Conservation (phyloP, 306 rosid genomes). For the Alnus glutinosa region DNA sequence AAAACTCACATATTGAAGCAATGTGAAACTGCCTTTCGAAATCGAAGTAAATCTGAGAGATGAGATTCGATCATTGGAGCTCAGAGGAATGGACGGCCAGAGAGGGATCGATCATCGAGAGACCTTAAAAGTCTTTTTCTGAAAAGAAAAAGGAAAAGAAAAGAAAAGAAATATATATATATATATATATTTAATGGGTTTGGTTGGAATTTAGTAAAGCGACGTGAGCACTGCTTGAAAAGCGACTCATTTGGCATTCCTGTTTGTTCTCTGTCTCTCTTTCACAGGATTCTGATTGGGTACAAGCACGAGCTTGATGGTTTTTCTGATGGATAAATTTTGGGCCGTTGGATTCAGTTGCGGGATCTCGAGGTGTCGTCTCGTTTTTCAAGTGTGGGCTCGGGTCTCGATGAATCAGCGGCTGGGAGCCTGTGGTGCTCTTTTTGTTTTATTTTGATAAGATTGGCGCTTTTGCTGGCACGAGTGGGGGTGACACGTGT, state of each 20-base stretch:
- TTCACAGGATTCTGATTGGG: neutral
- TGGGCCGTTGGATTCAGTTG: neutral
- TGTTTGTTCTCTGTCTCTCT: neutral
- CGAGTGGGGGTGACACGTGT: neutral
- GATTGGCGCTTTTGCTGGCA: neutral
- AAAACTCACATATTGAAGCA: neutral
- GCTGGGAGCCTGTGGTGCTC: neutral
- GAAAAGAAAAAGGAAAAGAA: no score
- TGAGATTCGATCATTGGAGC: conserved; percentile 7
- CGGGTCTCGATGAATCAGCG: neutral
- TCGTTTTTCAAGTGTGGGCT: neutral
- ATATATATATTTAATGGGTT: conserved; percentile 27
- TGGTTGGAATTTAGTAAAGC: conserved; percentile 49
- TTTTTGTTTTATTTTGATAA: neutral
- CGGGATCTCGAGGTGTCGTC: neutral
- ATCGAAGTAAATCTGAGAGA: conserved; percentile 22
- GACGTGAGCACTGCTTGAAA: conserved; percentile 35
- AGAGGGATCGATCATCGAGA: neutral
- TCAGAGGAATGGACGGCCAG: neutral
- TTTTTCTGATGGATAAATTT: no score
- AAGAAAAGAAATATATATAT: no score
- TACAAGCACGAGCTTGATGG: neutral
- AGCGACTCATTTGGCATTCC: conserved; percentile 33
- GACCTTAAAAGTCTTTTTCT: neutral
- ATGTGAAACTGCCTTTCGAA: neutral